Percentiles rank a stretch among this genome's conserved stretches.
phyloP scores from a whole-genome alignment of 2,329 filamentous ascomycete species.

The Sphaerulina vaccinii region DNA sequence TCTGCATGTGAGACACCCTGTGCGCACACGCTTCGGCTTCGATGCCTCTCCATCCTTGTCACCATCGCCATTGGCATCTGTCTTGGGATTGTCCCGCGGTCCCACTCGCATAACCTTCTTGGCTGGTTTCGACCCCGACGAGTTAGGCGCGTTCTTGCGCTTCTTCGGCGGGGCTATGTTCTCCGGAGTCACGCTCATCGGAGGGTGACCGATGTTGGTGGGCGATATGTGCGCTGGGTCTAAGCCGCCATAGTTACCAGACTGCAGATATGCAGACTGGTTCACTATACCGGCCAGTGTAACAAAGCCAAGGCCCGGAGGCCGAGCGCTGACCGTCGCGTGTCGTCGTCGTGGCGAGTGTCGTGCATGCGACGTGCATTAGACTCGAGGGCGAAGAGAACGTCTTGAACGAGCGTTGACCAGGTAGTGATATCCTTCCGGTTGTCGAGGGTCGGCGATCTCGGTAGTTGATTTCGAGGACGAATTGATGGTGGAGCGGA shows the following conservation, averaged over 20 bases:
- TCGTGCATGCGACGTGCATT: no score
- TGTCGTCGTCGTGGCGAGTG: slow-evolving; percentile 3
- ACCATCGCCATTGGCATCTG: slow-evolving; percentile 29
- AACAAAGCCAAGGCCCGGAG: slow-evolving; percentile 17
- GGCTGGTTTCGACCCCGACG: slow-evolving; percentile 27
- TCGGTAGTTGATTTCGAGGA: no score
- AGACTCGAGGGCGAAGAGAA: no score
- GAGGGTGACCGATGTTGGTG: slow-evolving; percentile 17
- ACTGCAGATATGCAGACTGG: slow-evolving; percentile 54
- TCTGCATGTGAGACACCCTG: slow-evolving; percentile 85
- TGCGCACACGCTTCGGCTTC: slow-evolving; percentile 83
- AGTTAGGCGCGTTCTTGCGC: slow-evolving; percentile 31
- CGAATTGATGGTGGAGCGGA: no score
- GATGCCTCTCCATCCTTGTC: slow-evolving; percentile 35
- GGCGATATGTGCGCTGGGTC: slow-evolving; percentile 18
- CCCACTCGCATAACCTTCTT: slow-evolving; percentile 37
- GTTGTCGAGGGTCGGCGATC: no score
- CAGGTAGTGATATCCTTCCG: no score
- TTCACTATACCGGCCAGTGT: slow-evolving; percentile 37
- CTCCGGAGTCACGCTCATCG: slow-evolving; percentile 6
- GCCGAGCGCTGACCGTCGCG: slow-evolving; percentile 8
- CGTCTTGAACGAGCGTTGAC: no score
- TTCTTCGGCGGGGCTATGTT: slow-evolving; percentile 23
- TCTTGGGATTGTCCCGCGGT: slow-evolving; percentile 28
- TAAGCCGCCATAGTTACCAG: slow-evolving; percentile 48